Base-by-base conservation (phyloP, 2,329 filamentous ascomycete species). In the Cryphonectria carpinicola region DNA sequence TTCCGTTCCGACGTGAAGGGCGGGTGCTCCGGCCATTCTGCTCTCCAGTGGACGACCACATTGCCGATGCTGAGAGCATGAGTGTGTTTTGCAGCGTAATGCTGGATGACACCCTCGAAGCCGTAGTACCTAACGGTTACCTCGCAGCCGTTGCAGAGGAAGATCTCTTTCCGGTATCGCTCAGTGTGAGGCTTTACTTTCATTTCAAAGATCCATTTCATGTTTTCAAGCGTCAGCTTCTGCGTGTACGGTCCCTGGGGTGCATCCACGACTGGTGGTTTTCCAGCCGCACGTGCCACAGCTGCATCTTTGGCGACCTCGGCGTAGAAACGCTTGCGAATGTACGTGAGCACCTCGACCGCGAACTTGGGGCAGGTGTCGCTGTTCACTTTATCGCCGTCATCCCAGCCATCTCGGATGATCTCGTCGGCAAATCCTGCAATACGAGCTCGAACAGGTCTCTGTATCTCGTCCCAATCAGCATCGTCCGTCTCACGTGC, bases 11-110 rank as follows among this genome's bases (percentile, higher is more conserved):
- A 85, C 73, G 88, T 85, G 79, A 95, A 95, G 0, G 92, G 92
- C n/a, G 91, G 87, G 41, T 88, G 83, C 74, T 90, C 87, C 58
- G 93, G 93, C 93, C 93, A 97, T 78, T 94, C 91, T 3, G 92
- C 88, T 78, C 90, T 89, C 93, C 93, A 97, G 76, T 92, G 85
- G 22, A 95, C 92, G 60, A 94, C 88, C 63, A 92, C 83, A 75
- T 88, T 93, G 65, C 92, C 93, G 69, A 87, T 80, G 78, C 91
- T 94, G 70, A 95, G 88, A 19, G 84, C 80, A 70, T 80, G 88
- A 60, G 92, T 94, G 78, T 96, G 93, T 79, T 95, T 96, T 56
- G 92, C 92, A 70, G 92, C 92, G 77, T 90, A 95, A 79, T 97
- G 93, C 77, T 96, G 93, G 62, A 95, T 87, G 39, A 95, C 88